Base-by-base conservation (phyloP, 148 eudicot species). In the Fallopia convolvulus region DNA sequence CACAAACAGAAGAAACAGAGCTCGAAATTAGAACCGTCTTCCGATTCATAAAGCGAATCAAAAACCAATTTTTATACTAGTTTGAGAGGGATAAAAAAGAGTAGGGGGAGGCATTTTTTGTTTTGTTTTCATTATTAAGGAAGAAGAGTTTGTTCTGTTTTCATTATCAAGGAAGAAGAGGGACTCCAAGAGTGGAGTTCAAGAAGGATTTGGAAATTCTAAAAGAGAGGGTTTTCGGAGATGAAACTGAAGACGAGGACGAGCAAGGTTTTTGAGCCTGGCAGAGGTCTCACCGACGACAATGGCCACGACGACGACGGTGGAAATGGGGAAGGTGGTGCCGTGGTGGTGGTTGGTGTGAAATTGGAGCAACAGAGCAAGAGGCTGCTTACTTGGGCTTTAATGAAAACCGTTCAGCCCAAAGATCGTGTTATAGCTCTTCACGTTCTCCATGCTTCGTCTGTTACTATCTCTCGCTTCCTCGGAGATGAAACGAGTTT, bases 341-440 rank as follows among this genome's bases (percentile, higher is more conserved):
- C 1, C 30, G 30, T 68, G 44, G 97, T 94, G 74, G 84, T 94
- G 50, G 98, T 94, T 1, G 98, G 97, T 15, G 90, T 94, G 77
- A 92, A 92, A 73, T 74, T 94, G 85, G 93, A 94, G 79, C 80
- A 83, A 12, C 75, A 79, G 8, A 92, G 98, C 75, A 87, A 79
- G 60, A 97, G 90, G 82, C 71, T 94, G 55, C 89, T 94, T 2
- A 94, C 97, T 14, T 94, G 98, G 98, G 85, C 97, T 12, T 84
- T 94, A 53, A 95, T 92, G n/a, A 92, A 94, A 39, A 87, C 83
- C 15, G 91, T 97, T 74, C 80, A 88, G n/a, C 81, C 91, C 75
- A 96, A 93, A 76, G 98, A 94, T 87, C 87, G 85, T 68, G 88
- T 92, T 15, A 66, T 94, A 72, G 99, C 97, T 53, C 88, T 94